Evolutionary conservation across 768 basidiomycete species (phyloP).

Genomic region (Naganishia kalamii): DNA sequence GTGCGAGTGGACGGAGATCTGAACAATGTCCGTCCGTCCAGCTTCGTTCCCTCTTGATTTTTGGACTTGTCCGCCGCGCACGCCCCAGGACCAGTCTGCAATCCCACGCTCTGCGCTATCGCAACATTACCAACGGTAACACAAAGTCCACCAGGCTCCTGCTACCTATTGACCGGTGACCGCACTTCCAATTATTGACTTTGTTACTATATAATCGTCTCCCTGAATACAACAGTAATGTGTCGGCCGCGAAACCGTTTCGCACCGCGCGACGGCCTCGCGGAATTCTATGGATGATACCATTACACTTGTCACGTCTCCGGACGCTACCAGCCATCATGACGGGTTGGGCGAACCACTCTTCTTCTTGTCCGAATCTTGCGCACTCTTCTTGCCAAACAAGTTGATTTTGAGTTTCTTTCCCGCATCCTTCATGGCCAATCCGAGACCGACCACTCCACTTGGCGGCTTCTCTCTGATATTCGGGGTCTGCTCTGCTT

Average conservation of each 20-base stretch:
- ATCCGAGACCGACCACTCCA: conserved; percentile 12
- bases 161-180: too few relatives aligned
- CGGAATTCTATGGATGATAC: conserved; percentile 6
- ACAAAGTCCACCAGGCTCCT: too few relatives aligned
- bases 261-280: background rate
- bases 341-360: background rate
- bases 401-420: conserved; percentile 40
- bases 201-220: background rate
- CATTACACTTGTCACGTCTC: background rate
- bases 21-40: too few relatives aligned
- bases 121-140: too few relatives aligned
- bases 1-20: too few relatives aligned
- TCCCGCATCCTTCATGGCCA: conserved; percentile 27
- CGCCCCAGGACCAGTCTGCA: too few relatives aligned
- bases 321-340: background rate
- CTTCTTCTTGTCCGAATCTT: conserved; percentile 15
- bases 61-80: too few relatives aligned
- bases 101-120: too few relatives aligned
- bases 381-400: conserved; percentile 25
- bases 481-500: background rate
- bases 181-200: too few relatives aligned
- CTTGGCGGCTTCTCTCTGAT: conserved; percentile 15
- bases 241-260: background rate
- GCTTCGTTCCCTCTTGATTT: too few relatives aligned
- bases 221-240: background rate